A percentile compares a stretch with the other conserved stretches of the same genome.
phyloP scores from a whole-genome alignment of 768 basidiomycete genomes.

The Hypholoma fasciculare region DNA sequence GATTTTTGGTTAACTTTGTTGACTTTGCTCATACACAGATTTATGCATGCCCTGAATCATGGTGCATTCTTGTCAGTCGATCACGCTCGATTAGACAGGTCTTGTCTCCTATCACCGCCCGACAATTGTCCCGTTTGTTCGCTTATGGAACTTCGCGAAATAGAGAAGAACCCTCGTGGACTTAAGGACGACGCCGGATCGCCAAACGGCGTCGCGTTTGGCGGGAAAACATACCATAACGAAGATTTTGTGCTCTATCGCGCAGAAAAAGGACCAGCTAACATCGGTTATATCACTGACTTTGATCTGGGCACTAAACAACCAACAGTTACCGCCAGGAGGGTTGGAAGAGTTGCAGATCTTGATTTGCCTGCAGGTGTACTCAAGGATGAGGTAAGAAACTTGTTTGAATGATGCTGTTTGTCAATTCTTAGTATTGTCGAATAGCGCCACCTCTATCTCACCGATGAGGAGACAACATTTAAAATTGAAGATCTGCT shows the following conservation, averaged over 20 bases:
- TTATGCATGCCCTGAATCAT: slow-evolving; percentile 44
- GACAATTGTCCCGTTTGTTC: slow-evolving; percentile 58
- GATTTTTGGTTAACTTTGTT: background rate
- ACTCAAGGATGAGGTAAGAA: slow-evolving; percentile 58
- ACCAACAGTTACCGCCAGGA: slow-evolving; percentile 31
- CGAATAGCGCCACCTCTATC: slow-evolving; percentile 58
- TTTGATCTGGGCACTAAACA: slow-evolving; percentile 25
- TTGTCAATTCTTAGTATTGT: background rate
- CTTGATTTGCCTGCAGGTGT: slow-evolving; percentile 38
- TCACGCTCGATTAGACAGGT: slow-evolving; percentile 21
- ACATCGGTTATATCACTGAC: slow-evolving; percentile 52
- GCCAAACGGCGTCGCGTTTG: slow-evolving; percentile 43
- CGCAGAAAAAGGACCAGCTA: slow-evolving; percentile 47
- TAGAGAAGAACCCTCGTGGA: slow-evolving; percentile 26
- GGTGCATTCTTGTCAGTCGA: slow-evolving; percentile 49
- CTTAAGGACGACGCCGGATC: slow-evolving; percentile 30
- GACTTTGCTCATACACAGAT: slow-evolving; percentile 32
- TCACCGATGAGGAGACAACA: slow-evolving; percentile 46
- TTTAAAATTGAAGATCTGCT: slow-evolving; percentile 41
- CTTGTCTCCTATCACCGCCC: slow-evolving; percentile 31
- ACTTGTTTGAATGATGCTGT: background rate
- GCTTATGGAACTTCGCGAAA: slow-evolving; percentile 28
- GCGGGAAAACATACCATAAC: slow-evolving; percentile 52
- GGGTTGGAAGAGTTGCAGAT: slow-evolving; percentile 51
- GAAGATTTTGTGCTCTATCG: slow-evolving; percentile 62